Base-by-base conservation (phyloP, 2,329 filamentous ascomycete species). In the Curvularia sp. region DNA sequence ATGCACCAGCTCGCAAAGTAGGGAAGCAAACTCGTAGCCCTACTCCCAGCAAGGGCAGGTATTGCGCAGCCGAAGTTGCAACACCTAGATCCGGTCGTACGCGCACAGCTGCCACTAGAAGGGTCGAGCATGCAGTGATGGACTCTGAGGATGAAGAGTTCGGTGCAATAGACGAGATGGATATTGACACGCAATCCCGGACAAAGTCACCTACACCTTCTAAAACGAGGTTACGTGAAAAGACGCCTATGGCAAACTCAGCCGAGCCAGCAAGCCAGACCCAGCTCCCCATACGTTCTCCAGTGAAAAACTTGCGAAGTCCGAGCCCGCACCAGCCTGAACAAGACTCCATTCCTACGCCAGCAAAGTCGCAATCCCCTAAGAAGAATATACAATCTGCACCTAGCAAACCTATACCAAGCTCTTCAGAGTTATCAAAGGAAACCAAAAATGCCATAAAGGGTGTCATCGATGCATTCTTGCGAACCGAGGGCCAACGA, bases 81-180 rank as follows among this genome's bases (percentile, higher is more conserved):
- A 30, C 32, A 13, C 30, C 32, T 13, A 50, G 48, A 32, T 36
- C 52, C n/a, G 53, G 55, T 15, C 30, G n/a, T 3, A 38, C 53
- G 15, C 61, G 43, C 10, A 66, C 61, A 30, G 55, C 64, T n/a
- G 61, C 46, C 3, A 62, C 59, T n/a, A 66, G 49, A 42, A 67
- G 66, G 30, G 50, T 66, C 5, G 57, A 56, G 2, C 60, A 67
- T 54, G 61, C 64, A 32, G 68, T 74, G 5, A 27, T 74, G 55
- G 73, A 74, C 36, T 75, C 71, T 3, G 71, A 76, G 39, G 72
- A 74, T 28, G 72, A 75, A 38, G 73, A 74, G 6, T 67, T 67
- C 38, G 70, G 67, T 7, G 68, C 60, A 19, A 59, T 71, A 8
- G 73, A 74, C 34, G 69, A 70, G 7, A 64, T 70, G 50, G 70